Percentiles rank a stretch among this genome's conserved stretches.
Conservation (phyloP, 2,329 filamentous ascomycete species). For the Xylariaceae sp. region DNA sequence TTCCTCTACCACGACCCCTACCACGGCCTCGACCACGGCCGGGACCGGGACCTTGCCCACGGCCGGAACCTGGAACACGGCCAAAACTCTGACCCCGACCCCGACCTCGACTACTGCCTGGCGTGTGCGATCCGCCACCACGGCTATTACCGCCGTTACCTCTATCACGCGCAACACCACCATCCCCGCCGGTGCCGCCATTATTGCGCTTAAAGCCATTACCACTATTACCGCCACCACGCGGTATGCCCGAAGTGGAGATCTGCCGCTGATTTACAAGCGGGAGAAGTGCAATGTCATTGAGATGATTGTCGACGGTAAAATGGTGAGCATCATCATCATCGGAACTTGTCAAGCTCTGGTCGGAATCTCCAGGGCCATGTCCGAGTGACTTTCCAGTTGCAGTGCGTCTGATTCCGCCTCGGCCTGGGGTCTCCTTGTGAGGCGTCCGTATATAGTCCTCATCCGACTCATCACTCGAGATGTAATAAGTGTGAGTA, state of each 20-base stretch:
- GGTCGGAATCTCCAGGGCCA: conserved; percentile 9
- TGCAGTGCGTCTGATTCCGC: conserved; percentile 24
- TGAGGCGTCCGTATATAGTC: conserved; percentile 30
- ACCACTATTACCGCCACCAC: conserved; percentile 7
- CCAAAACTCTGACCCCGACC: conserved; percentile 18
- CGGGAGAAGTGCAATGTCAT: no score
- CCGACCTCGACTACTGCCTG: conserved; percentile 31
- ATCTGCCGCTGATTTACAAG: conserved; percentile 15
- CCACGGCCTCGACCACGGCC: conserved; percentile 16
- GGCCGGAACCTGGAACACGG: conserved; percentile 15
- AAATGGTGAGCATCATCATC: no score
- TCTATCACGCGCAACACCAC: no score
- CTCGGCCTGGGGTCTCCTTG: conserved; percentile 19
- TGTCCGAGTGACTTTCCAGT: conserved; percentile 6
- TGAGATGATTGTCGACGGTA: conserved; percentile 1
- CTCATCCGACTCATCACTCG: conserved; percentile 33
- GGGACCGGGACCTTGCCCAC: conserved; percentile 17
- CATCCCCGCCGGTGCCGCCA: no score
- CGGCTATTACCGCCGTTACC: no score
- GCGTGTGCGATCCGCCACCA: conserved; percentile 17
- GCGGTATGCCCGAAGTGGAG: conserved; percentile 5
- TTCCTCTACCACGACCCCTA: conserved; percentile 20
- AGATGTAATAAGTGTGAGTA: conserved; percentile 31
- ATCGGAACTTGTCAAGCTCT: conserved; percentile 20
- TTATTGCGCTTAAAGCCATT: no score